These are phyloP conservation scores for Sordariomycetes sp. DNA, from an alignment of 2,329 filamentous ascomycete genomes.

Conservation along the genomic window DNA sequence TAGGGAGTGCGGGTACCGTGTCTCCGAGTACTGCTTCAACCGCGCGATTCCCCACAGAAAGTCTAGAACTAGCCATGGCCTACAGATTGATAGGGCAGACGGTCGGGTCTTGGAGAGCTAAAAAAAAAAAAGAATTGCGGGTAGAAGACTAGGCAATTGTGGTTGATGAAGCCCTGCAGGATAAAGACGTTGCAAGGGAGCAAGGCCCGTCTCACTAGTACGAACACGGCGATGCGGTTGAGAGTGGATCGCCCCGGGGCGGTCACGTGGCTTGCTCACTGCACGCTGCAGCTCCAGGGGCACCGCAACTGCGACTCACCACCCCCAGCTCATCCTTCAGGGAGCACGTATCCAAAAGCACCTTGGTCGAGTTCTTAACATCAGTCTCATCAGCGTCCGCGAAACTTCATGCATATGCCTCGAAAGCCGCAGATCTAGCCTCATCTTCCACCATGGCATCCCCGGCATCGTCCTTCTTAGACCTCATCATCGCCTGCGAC, in stretches of 20 bases:
- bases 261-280: not conserved
- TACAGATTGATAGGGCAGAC: too few species aligned
- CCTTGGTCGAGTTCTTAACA: not conserved
- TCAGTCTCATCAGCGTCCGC: not conserved
- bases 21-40: too few species aligned
- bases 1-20: too few species aligned
- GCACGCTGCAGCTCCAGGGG: not conserved
- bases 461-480: conserved; percentile 21
- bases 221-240: not conserved
- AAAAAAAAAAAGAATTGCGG: too few species aligned
- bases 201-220: not conserved
- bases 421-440: not conserved
- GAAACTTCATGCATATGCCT: not conserved
- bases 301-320: not conserved
- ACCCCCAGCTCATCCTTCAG: not conserved
- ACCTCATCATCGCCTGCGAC: conserved; percentile 54
- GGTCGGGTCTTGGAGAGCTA: too few species aligned
- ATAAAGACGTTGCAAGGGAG: too few species aligned
- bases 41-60: too few species aligned
- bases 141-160: too few species aligned
- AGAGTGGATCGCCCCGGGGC: not conserved
- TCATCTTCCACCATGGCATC: not conserved
- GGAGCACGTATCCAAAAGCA: not conserved
- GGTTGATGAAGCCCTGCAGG: too few species aligned
- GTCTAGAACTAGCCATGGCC: too few species aligned